Percentiles rank a stretch among this genome's conserved stretches.
phyloP scores from a whole-genome alignment of 2,329 filamentous ascomycete genomes.

The Penicillium frequentans region DNA sequence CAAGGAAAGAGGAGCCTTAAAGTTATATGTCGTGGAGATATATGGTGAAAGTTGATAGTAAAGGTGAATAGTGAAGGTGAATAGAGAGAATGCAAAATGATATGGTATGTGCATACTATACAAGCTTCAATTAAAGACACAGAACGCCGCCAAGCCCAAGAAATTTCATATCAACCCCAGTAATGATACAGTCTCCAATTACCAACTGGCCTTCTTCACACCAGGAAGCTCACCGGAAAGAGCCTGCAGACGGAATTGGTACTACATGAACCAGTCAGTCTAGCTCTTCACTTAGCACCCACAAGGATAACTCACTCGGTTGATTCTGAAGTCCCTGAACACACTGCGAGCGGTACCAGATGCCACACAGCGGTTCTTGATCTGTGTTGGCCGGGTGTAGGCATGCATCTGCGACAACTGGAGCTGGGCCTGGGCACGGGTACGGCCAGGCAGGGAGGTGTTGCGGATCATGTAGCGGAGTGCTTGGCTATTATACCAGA shows the following conservation, averaged over 20 bases:
- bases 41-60: neutral
- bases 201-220: conserved; percentile 97
- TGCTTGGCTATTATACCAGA: conserved; percentile 67
- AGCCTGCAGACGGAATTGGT: conserved; percentile 88
- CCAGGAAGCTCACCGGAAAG: conserved; percentile 82
- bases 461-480: conserved; percentile 93
- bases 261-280: conserved; percentile 56
- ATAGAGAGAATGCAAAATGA: conserved; percentile 2
- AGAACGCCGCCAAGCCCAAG: conserved; percentile 29
- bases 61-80: neutral
- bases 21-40: neutral
- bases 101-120: conserved; percentile 24
- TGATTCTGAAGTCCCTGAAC: conserved; percentile 89
- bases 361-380: conserved; percentile 88
- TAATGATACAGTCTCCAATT: conserved; percentile 31
- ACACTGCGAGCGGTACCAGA: conserved; percentile 89
- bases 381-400: conserved; percentile 91
- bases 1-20: neutral
- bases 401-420: conserved; percentile 93
- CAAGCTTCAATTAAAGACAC: conserved; percentile 22
- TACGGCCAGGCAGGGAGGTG: conserved; percentile 75
- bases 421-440: conserved; percentile 87
- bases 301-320: conserved; percentile 65
- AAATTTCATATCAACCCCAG: conserved; percentile 12
- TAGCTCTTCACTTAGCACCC: conserved; percentile 14